phyloP scores from a whole-genome alignment of 2,329 filamentous ascomycete species.

The Fusarium chaquense region DNA sequence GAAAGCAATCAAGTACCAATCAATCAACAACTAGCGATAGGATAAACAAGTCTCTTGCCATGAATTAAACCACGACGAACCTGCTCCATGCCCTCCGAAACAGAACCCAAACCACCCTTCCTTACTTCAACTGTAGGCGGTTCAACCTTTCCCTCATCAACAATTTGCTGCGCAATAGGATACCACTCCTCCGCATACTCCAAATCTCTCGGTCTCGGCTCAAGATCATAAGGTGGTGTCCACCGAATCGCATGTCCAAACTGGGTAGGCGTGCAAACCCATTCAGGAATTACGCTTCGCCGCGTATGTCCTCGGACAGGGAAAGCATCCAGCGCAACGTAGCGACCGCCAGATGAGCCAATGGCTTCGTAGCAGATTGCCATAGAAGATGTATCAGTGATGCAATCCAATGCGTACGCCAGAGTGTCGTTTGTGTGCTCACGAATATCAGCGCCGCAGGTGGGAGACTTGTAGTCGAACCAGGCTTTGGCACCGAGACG shows the following conservation, averaged over 20 bases:
- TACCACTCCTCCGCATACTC: conserved; percentile 2
- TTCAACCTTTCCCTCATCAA: not conserved
- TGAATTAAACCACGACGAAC: not conserved
- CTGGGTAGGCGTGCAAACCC: conserved; percentile 2
- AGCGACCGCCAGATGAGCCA: not conserved
- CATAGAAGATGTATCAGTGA: conserved; percentile 1
- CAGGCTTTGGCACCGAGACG: conserved; percentile 2
- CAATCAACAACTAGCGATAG: not conserved
- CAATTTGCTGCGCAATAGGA: not conserved
- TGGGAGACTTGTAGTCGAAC: conserved; percentile 4
- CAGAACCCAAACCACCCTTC: not conserved
- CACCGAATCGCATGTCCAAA: conserved; percentile 2
- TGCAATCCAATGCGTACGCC: not conserved
- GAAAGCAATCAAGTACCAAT: not conserved
- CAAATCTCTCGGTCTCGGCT: not conserved
- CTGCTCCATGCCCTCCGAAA: not conserved
- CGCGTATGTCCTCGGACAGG: conserved; percentile 4
- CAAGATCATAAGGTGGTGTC: conserved; percentile 1
- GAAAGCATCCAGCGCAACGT: conserved; percentile 2
- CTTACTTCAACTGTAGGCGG: not conserved
- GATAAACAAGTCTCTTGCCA: not conserved
- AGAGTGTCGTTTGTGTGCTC: not conserved
- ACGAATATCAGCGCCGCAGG: conserved; percentile 2
- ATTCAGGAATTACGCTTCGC: conserved; percentile 2
- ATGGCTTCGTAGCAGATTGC: not conserved